Conservation (phyloP, 1,284 basidiomycete species). For the Meripilus lineatus region DNA sequence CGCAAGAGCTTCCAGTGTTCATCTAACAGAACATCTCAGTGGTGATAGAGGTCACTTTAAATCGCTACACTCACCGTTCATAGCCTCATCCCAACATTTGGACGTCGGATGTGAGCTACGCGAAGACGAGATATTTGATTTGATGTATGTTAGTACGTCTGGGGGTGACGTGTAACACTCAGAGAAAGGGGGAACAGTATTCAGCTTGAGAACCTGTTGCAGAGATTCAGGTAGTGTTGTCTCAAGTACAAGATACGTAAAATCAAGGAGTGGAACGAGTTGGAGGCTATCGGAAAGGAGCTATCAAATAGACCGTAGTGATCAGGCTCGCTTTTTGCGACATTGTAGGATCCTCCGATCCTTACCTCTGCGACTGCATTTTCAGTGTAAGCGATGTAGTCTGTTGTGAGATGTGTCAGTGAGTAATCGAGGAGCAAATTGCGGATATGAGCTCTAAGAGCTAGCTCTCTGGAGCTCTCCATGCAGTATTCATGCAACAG, state of each 20-base stretch:
- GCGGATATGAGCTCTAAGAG: slow-evolving; percentile 45
- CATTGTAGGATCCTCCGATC: neutral
- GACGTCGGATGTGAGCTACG: slow-evolving; percentile 28
- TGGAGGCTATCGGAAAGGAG: slow-evolving; percentile 38
- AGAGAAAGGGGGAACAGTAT: slow-evolving; percentile 33
- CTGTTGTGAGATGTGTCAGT: slow-evolving; percentile 46
- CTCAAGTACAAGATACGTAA: slow-evolving; percentile 36
- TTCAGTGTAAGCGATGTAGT: slow-evolving; percentile 53
- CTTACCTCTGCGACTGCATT: slow-evolving; percentile 41
- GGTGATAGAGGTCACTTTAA: neutral
- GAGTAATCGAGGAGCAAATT: slow-evolving; percentile 49
- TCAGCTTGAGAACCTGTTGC: slow-evolving; percentile 34
- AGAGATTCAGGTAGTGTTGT: slow-evolving; percentile 43
- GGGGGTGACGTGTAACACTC: slow-evolving; percentile 38
- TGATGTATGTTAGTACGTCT: slow-evolving; percentile 36
- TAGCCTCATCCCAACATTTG: slow-evolving; percentile 29
- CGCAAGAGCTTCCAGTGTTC: slow-evolving; percentile 17
- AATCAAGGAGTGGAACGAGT: slow-evolving; percentile 42
- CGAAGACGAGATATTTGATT: slow-evolving; percentile 18
- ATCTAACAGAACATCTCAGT: neutral
- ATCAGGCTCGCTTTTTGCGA: neutral
- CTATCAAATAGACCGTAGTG: slow-evolving; percentile 24
- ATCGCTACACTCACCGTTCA: slow-evolving; percentile 29
- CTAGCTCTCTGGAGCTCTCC: slow-evolving; percentile 19
- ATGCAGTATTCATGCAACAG: too few relatives aligned